Evolutionary conservation across 768 basidiomycete species (phyloP).

Genomic region (Sporobolomyces roseus): DNA sequence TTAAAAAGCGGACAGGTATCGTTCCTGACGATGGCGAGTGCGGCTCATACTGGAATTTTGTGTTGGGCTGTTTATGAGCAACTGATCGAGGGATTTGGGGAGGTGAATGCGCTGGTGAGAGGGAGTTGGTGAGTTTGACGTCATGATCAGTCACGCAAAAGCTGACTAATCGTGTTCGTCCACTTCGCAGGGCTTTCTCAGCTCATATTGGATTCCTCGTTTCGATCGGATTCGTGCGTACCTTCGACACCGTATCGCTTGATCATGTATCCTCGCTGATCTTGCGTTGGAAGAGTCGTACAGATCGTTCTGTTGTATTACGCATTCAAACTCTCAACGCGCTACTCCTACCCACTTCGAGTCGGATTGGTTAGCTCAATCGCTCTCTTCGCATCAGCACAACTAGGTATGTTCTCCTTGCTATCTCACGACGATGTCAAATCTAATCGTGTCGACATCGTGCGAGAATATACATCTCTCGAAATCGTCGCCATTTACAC

Average conservation of each 20-base stretch:
- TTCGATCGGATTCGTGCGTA: not conserved
- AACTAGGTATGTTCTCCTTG: not conserved
- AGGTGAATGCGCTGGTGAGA: not conserved
- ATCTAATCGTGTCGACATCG: not conserved
- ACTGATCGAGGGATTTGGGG: slow-evolving; percentile 7
- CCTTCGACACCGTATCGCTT: not conserved
- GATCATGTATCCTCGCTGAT: not conserved
- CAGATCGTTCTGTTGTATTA: slow-evolving; percentile 14
- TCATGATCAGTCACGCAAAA: not conserved
- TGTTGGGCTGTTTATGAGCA: slow-evolving; percentile 7
- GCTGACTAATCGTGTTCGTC: not conserved
- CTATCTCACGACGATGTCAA: too few species aligned
- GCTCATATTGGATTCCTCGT: slow-evolving; percentile 18
- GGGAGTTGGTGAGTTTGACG: not conserved
- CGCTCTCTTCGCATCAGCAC: not conserved
- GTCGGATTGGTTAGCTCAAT: not conserved
- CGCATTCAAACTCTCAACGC: slow-evolving; percentile 2
- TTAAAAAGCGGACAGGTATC: not conserved
- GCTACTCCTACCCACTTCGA: slow-evolving; percentile 2
- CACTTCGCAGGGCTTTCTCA: not conserved
- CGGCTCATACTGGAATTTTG: slow-evolving; percentile 6
- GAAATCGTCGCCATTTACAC: slow-evolving; percentile 17
- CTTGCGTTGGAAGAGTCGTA: not conserved
- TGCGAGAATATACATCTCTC: not conserved
- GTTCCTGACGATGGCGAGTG: not conserved